phyloP scores from a whole-genome alignment of 2,329 filamentous ascomycete genomes.

The Verticillium albo-atrum region DNA sequence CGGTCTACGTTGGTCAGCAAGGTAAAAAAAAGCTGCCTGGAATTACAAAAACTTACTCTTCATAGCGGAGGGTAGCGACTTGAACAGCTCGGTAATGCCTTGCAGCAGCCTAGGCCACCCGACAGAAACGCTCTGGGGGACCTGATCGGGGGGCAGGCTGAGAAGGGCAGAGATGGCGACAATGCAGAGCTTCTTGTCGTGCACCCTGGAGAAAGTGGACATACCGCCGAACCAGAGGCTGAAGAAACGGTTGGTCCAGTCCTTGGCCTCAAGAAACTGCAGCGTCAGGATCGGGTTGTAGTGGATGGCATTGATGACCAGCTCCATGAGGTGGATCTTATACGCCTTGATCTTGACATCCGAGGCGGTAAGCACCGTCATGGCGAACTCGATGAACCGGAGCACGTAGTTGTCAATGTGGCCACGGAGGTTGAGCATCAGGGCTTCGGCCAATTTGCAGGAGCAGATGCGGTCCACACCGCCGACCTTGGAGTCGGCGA shows the following conservation, averaged over 20 bases:
- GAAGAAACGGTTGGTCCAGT: constrained; percentile 99
- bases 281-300: constrained; percentile 88
- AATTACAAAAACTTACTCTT: constrained; percentile 57
- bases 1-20: constrained; percentile 54
- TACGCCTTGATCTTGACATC: constrained; percentile 89
- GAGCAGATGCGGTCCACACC: constrained; percentile 94
- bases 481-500: constrained; percentile 85
- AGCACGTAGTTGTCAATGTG: constrained; percentile 85
- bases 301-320: constrained; percentile 97
- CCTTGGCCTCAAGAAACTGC: constrained; percentile 82
- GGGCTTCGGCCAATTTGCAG: constrained; percentile 93
- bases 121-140: constrained; percentile 87
- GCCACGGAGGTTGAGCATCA: constrained; percentile 92
- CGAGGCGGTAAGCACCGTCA: constrained; percentile 70
- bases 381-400: constrained; percentile 84
- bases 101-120: constrained; percentile 90
- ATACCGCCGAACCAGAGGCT: constrained; percentile 97
- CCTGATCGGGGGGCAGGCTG: constrained; percentile 71
- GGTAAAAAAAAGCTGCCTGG: too few relatives aligned
- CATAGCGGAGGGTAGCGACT: constrained; percentile 79
- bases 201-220: constrained; percentile 85
- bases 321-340: constrained; percentile 95
- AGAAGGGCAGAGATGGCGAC: constrained; percentile 86
- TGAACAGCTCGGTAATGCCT: constrained; percentile 87
- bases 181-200: constrained; percentile 98